Conservation (phyloP, 2,329 filamentous ascomycete genomes). For the Cryphonectria carpinicola region DNA sequence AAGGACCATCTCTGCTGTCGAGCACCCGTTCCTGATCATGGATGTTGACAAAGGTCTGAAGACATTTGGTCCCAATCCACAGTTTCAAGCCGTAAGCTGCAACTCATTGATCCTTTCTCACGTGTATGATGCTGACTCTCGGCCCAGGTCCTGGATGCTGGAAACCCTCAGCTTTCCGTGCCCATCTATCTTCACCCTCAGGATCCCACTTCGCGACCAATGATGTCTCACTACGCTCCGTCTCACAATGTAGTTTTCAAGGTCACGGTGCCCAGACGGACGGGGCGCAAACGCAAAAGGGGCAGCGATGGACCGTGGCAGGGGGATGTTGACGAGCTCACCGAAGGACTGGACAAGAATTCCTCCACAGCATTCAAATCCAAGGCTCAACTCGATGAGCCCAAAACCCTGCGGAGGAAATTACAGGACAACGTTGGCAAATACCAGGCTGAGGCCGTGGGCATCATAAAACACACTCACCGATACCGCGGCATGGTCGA, state of each 20-base stretch:
- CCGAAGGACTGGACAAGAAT: conserved; percentile 21
- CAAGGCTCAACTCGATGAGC: conserved; percentile 51
- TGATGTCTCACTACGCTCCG: conserved; percentile 74
- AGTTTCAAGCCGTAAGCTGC: conserved; percentile 42
- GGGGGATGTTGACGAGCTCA: conserved; percentile 43
- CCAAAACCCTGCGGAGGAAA: conserved; percentile 60
- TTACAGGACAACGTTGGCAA: conserved; percentile 70
- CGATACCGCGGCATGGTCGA: conserved; percentile 85
- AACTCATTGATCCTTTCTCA: not conserved
- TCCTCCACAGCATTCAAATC: conserved; percentile 12
- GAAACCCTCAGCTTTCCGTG: conserved; percentile 51
- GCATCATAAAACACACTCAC: conserved; percentile 78
- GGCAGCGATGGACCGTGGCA: conserved; percentile 72
- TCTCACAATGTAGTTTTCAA: conserved; percentile 87
- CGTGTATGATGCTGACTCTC: conserved; percentile 14
- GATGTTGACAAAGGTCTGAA: conserved; percentile 47
- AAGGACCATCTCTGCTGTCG: conserved; percentile 46
- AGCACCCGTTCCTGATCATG: conserved; percentile 48
- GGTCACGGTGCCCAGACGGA: conserved; percentile 83
- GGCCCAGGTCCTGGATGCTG: conserved; percentile 51
- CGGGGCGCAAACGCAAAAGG: conserved; percentile 82
- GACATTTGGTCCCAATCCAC: conserved; percentile 44
- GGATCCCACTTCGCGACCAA: conserved; percentile 76
- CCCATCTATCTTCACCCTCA: conserved; percentile 79
- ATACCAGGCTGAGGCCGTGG: conserved; percentile 72